Percentiles rank a stretch among this genome's conserved stretches.
These are phyloP conservation scores for Tricholoma saponaceum DNA, from an alignment of 768 basidiomycete genomes.

Conservation along the genomic window DNA sequence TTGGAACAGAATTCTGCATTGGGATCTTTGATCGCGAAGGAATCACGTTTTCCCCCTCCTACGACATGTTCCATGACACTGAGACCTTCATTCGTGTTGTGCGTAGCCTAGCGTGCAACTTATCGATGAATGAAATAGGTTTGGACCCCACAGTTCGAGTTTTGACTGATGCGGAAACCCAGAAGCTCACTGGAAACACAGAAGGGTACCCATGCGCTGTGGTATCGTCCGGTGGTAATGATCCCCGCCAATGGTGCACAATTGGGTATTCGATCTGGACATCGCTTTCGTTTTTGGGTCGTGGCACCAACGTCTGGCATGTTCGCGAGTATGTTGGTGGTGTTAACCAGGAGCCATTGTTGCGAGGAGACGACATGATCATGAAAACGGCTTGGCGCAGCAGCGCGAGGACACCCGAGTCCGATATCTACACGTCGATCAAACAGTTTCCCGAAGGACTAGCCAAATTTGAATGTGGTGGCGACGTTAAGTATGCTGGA, in stretches of 20 bases:
- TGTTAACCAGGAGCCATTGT: neutral
- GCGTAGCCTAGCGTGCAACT: conserved; percentile 15
- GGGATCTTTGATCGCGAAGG: conserved; percentile 28
- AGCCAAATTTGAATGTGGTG: conserved; percentile 1
- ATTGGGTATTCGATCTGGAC: conserved; percentile 16
- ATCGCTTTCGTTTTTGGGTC: conserved; percentile 14
- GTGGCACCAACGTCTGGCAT: conserved; percentile 4
- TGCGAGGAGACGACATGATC: conserved; percentile 1
- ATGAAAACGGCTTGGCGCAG: conserved; percentile 16
- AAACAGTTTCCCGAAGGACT: conserved; percentile 5
- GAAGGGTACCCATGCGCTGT: neutral
- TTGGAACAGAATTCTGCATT: conserved; percentile 10
- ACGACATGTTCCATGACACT: conserved; percentile 18
- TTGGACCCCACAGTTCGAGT: conserved; percentile 10
- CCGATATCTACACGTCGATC: neutral
- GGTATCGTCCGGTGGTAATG: conserved; percentile 7
- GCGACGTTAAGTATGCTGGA: conserved; percentile 1
- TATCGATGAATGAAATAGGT: conserved; percentile 9
- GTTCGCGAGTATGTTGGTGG: too few species aligned
- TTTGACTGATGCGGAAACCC: conserved; percentile 1
- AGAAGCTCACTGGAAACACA: neutral
- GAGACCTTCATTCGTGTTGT: conserved; percentile 17
- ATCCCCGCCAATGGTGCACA: conserved; percentile 12
- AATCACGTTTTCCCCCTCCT: conserved; percentile 17
- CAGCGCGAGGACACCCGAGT: conserved; percentile 4